Conservation (phyloP, 805 yeast genomes). For the Pichia heedii region DNA sequence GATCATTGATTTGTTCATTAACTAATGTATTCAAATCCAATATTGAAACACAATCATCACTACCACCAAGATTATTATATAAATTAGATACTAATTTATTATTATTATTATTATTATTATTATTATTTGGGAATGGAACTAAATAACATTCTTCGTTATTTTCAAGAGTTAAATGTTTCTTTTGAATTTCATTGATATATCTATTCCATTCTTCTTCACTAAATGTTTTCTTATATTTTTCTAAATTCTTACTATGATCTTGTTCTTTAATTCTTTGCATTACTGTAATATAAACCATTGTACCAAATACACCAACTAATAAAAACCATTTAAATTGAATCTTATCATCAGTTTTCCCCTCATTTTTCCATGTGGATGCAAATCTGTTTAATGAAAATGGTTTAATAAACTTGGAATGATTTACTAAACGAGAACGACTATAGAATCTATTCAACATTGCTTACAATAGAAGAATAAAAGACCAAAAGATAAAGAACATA, state of each 20-base stretch:
- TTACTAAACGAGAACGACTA: too few species aligned
- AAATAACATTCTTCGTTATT: constrained; percentile 21
- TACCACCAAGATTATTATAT: constrained; percentile 12
- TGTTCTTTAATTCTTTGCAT: constrained; percentile 25
- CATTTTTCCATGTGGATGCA: constrained; percentile 6
- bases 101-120: neutral
- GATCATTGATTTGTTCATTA: constrained; percentile 31
- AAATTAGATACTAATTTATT: constrained; percentile 11
- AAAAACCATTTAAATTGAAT: constrained; percentile 14
- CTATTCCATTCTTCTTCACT: constrained; percentile 40
- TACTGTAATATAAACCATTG: constrained; percentile 30
- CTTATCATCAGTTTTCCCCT: constrained; percentile 9
- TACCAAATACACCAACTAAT: constrained; percentile 36
- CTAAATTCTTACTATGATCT: constrained; percentile 23
- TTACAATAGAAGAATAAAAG: too few species aligned
- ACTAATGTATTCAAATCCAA: constrained; percentile 46
- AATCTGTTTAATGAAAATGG: neutral
- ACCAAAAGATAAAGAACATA: too few species aligned
- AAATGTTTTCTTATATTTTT: constrained; percentile 31
- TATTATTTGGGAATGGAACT: constrained; percentile 20
- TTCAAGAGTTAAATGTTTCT: constrained; percentile 24
- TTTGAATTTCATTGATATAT: constrained; percentile 28
- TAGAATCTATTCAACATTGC: too few species aligned
- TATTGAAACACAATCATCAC: constrained; percentile 23
- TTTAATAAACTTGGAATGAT: too few species aligned